A percentile compares a stretch with the other conserved stretches of the same genome.
Evolutionary conservation across 2,329 filamentous ascomycete genomes (phyloP).

Genomic region (Diaporthe citri): DNA sequence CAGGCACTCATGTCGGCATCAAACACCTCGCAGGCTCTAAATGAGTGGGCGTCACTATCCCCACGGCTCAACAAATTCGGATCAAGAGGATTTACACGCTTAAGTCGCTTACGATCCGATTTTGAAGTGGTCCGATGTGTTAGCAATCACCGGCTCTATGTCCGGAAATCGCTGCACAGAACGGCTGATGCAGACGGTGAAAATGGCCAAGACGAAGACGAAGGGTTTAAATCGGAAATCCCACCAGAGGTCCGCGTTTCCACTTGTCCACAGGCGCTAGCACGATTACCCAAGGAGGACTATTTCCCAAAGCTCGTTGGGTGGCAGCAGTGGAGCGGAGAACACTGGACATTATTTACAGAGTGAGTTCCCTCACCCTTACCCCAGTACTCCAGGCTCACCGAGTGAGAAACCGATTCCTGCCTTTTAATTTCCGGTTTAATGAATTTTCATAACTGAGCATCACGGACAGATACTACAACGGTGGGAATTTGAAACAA

Average conservation of each 20-base stretch:
- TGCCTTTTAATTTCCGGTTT: not conserved
- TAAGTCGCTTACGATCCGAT: not conserved
- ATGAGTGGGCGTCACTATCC: not conserved
- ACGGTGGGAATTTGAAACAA: not conserved
- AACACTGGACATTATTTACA: not conserved
- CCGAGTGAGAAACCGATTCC: not conserved
- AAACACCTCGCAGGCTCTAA: not conserved
- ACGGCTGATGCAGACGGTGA: not conserved
- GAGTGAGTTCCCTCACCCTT: not conserved
- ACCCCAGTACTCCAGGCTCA: not conserved
- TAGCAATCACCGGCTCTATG: not conserved
- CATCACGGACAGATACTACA: not conserved
- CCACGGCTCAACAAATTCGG: not conserved
- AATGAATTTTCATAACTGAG: not conserved
- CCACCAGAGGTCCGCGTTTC: constrained; percentile 23
- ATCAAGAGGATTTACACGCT: not conserved
- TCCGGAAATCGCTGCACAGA: not conserved
- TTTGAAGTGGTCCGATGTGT: not conserved
- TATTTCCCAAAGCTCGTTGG: constrained; percentile 1
- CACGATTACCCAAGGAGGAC: not conserved
- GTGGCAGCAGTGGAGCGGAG: constrained; percentile 6
- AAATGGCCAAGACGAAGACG: not conserved
- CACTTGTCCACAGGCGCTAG: not conserved
- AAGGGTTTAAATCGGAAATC: not conserved
- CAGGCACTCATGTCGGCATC: not conserved